Base-by-base conservation (phyloP, 1,284 basidiomycete species). In the Tilletia indica region DNA sequence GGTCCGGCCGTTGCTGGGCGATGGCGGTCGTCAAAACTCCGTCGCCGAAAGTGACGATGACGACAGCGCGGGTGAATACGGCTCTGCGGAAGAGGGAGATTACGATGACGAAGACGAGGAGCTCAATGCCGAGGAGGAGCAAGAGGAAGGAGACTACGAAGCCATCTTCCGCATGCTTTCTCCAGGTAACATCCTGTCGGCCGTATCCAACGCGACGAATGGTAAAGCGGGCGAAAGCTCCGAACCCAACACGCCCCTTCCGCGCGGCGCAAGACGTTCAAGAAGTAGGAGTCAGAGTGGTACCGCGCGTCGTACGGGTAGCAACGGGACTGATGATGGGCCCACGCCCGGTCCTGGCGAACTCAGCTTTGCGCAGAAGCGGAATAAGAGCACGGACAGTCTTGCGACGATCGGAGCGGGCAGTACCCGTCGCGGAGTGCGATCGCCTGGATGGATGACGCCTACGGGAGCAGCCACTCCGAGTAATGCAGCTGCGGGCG, bases 111-210 rank as follows among this genome's bases (percentile, higher is more conserved):
- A 71, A 31, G 69, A 61, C 14, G 76, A 69, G 25, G 73, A 76
- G 12, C 73, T 51, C 3, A 74, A 76, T 11, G 75, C 74, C 69
- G 78, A 77, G 64, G 79, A 80, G 68, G 75, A 77, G 47, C 56
- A 72, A 25, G 80, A 82, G 38, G 80, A 81, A 54, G 79, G 79
- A 25, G 80, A 82, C 67, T 82, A 82, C 71, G 80, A 82, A 58
- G 78, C 79, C 21, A 75, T 82, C 51, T 82, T 82, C 61, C 75
- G 78, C 64, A 80, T 82, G 77, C 73, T 82, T 25, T 34, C 61
- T 42, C 61, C 61, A 3, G 61, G 61, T 14, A 64, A 64, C 14
- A 64, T 64, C 36, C 61, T 64, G 14, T 34, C 61, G 12, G 61
- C 61, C 11, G 61, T 64, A 19, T 38, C 31, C 67, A 78, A 76